These are phyloP conservation scores for Hypomyces perniciosus DNA, from an alignment of 2,329 filamentous ascomycete genomes.

Conservation along the genomic window DNA sequence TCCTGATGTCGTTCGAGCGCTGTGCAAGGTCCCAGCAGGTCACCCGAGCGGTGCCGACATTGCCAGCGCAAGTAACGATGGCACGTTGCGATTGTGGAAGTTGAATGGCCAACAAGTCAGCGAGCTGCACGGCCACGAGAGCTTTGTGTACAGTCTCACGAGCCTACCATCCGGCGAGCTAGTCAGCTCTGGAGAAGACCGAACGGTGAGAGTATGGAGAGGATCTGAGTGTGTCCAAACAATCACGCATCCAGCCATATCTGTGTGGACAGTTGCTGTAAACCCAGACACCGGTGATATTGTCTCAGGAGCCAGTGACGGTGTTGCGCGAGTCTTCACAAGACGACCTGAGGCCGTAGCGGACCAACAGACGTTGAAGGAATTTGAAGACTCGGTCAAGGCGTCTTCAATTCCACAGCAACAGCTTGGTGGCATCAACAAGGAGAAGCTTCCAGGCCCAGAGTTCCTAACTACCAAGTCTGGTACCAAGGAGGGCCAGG, in stretches of 20 bases:
- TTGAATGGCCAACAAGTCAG: conserved; percentile 69
- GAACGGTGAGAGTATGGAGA: conserved; percentile 87
- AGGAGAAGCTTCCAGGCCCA: conserved; percentile 82
- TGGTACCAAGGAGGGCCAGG: conserved; percentile 93
- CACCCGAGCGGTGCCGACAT: conserved; percentile 86
- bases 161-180: conserved; percentile 77
- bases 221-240: conserved; percentile 81
- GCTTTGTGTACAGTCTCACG: conserved; percentile 85
- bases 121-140: conserved; percentile 82
- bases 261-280: conserved; percentile 88
- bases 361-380: conserved; percentile 57
- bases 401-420: conserved; percentile 83
- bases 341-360: conserved; percentile 65
- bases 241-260: conserved; percentile 94
- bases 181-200: conserved; percentile 86
- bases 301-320: conserved; percentile 87
- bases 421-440: conserved; percentile 77
- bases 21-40: conserved; percentile 69
- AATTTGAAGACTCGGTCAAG: conserved; percentile 78
- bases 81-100: conserved; percentile 81
- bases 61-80: conserved; percentile 90
- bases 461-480: conserved; percentile 77
- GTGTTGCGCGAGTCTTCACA: conserved; percentile 77
- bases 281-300: conserved; percentile 82
- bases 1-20: conserved; percentile 78